Base-by-base conservation (phyloP, 2,329 filamentous ascomycete genomes). In the Penicillium rolfsii region DNA sequence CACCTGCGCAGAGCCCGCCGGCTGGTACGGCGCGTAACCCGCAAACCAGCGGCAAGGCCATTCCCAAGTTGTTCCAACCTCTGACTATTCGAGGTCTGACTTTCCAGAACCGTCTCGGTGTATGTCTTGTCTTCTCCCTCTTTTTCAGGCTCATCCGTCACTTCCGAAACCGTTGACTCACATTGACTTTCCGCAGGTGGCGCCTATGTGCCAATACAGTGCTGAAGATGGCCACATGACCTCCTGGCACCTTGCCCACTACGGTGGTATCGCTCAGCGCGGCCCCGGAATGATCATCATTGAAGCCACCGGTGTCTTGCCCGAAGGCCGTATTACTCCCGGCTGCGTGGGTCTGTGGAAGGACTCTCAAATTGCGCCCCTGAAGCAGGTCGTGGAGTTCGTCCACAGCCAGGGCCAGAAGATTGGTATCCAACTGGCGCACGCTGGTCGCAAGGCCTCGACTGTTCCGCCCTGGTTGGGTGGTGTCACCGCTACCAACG, bases 261-360 rank as follows among this genome's bases (percentile, higher is more conserved):
- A 94, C 28, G 91, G 93, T 58, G 88, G 91, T 63, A 93, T 93
- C 69, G 84, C 91, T 36, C 82, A 89, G 61, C 87, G 89, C 61
- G 93, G 93, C n/a, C 89, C 90, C 0, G 90, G 86, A 4, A 81
- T 96, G 26, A 81, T 89, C 58, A 85, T 93, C 59, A 82, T 94
- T 60, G 93, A 97, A 80, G 91, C 93, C 35, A 93, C 91, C 0
- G 82, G 87, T 40, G 90, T 96, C 0, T 81, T 85, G 3, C 80
- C 91, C 12, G 88, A 93, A 68, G 93, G 93, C 40, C 86, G 93
- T 56, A 96, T 96, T 79, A 90, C 90, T 0, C 91, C 93, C 1
- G 64, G 68, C 43, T 71, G 71, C 40, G 48, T 70, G 3, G 74
- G 94, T 1, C 78, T 97, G 14, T 97, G 93, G 93, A 83, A 89